These are phyloP conservation scores for Plectosphaerella cucumerina DNA, from an alignment of 2,329 filamentous ascomycete genomes.

Conservation along the genomic window DNA sequence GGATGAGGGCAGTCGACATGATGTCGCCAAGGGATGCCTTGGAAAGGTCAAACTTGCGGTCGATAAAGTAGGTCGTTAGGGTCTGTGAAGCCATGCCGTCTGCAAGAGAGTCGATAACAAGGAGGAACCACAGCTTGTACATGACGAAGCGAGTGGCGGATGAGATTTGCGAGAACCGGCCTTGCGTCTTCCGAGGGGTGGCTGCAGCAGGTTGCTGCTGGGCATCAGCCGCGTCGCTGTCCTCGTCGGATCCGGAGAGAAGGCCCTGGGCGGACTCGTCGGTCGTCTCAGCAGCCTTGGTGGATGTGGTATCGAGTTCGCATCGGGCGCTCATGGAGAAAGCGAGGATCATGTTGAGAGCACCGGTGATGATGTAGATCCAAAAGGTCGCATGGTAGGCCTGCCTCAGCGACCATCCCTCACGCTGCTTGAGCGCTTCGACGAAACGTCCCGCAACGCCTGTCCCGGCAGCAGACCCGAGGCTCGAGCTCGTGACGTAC, in stretches of 20 bases:
- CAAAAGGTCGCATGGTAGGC: conserved; percentile 55
- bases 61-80: conserved; percentile 55
- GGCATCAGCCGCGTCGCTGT: conserved; percentile 4
- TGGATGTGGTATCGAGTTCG: not conserved
- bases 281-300: not conserved
- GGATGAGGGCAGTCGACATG: conserved; percentile 47
- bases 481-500: conserved; percentile 55
- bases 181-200: conserved; percentile 18
- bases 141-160: conserved; percentile 52
- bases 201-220: not conserved
- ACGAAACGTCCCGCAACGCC: conserved; percentile 57
- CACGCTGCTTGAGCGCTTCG: conserved; percentile 37
- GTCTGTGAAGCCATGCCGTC: conserved; percentile 61
- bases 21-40: conserved; percentile 59
- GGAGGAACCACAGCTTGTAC: conserved; percentile 61
- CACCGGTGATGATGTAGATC: conserved; percentile 51
- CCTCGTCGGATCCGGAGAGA: conserved; percentile 2
- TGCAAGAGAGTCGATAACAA: conserved; percentile 60
- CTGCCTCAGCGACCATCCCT: conserved; percentile 37
- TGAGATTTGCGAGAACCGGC: conserved; percentile 52
- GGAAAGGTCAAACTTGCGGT: conserved; percentile 47
- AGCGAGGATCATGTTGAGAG: conserved; percentile 51
- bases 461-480: conserved; percentile 58
- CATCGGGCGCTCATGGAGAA: conserved; percentile 36
- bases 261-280: not conserved